Conservation (phyloP, 1,284 basidiomycete species). For the Neonothopanus nambi region DNA sequence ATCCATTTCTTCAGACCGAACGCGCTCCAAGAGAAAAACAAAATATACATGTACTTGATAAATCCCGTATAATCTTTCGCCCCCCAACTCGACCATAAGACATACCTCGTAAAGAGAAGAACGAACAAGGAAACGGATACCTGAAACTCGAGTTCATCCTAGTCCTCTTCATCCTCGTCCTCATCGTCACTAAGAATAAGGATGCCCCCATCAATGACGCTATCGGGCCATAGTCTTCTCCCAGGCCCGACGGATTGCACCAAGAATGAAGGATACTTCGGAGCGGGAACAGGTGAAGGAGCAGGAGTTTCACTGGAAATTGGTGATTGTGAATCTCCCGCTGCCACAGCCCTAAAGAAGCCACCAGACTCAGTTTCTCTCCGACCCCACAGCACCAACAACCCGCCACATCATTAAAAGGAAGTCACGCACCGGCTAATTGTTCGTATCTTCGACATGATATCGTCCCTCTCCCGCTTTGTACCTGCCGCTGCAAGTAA, state of each 20-base stretch:
- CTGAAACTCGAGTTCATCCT: conserved; percentile 9
- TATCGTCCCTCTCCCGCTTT: conserved; percentile 19
- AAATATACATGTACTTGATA: not conserved
- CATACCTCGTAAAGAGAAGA: conserved; percentile 1
- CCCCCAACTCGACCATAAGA: not conserved
- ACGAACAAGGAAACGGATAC: conserved; percentile 5
- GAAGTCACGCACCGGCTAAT: conserved; percentile 22
- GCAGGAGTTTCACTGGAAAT: too few species aligned
- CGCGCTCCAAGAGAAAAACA: not conserved
- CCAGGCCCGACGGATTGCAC: conserved; percentile 11
- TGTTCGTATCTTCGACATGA: conserved; percentile 18
- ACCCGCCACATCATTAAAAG: not conserved
- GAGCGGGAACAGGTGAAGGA: conserved; percentile 6
- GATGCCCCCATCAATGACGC: conserved; percentile 36
- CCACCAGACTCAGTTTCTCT: too few species aligned
- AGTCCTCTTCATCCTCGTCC: conserved; percentile 26
- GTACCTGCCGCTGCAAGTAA: conserved; percentile 15
- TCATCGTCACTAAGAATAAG: conserved; percentile 56
- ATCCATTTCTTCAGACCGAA: not conserved
- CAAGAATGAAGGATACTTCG: conserved; percentile 12
- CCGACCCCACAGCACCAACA: too few species aligned
- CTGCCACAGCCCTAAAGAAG: not conserved
- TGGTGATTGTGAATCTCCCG: conserved; percentile 9
- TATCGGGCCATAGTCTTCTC: conserved; percentile 19
- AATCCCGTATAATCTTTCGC: not conserved